These are phyloP conservation scores for Backusella sp. DNA, from an alignment of 192 early-diverging fungal species.

Conservation along the genomic window DNA sequence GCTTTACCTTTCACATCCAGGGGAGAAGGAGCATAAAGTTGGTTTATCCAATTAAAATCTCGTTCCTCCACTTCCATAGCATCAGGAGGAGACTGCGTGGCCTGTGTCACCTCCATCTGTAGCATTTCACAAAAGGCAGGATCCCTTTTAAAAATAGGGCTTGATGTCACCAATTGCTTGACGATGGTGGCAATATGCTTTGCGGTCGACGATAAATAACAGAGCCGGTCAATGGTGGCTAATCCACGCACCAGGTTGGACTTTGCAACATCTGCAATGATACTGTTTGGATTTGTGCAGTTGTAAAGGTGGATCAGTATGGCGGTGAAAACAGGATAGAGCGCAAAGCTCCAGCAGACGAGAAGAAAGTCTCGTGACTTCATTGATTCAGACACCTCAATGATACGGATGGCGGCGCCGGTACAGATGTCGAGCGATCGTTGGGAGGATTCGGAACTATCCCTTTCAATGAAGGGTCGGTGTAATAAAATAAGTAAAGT, in stretches of 20 bases:
- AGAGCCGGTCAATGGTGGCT: background rate
- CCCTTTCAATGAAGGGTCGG: slow-evolving; percentile 46
- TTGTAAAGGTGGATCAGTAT: slow-evolving; percentile 23
- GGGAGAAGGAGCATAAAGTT: background rate
- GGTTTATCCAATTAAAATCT: slow-evolving; percentile 6
- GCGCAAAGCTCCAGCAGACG: slow-evolving; percentile 22
- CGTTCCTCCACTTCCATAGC: background rate
- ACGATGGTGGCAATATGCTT: background rate
- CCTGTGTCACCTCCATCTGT: background rate
- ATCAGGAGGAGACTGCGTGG: background rate
- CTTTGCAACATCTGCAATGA: slow-evolving; percentile 16
- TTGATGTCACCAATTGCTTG: background rate
- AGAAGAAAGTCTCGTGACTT: slow-evolving; percentile 30
- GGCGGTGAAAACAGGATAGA: slow-evolving; percentile 20
- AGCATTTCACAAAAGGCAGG: slow-evolving; percentile 1
- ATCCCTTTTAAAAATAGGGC: background rate
- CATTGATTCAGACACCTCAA: slow-evolving; percentile 34
- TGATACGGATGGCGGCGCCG: slow-evolving; percentile 24
- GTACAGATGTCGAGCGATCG: slow-evolving; percentile 35
- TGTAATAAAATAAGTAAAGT: slow-evolving; percentile 49
- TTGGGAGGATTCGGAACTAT: slow-evolving; percentile 22
- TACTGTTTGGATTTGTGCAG: slow-evolving; percentile 2
- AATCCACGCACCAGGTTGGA: slow-evolving; percentile 11
- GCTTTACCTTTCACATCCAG: background rate
- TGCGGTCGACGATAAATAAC: background rate